A percentile compares a stretch with the other conserved stretches of the same genome.
Conservation (phyloP, 2,329 filamentous ascomycete genomes). For the Colletotrichum somersetense region DNA sequence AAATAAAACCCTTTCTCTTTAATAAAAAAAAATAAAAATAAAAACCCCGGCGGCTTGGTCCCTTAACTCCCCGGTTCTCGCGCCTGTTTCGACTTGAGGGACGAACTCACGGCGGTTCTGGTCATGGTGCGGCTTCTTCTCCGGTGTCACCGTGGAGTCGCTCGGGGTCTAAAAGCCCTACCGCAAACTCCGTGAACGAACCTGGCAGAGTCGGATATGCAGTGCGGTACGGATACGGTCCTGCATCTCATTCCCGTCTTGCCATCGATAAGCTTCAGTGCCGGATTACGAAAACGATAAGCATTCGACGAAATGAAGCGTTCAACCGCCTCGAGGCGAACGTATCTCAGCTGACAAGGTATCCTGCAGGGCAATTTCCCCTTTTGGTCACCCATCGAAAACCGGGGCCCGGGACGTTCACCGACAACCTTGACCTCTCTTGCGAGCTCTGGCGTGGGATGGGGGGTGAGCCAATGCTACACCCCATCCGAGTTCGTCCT, state of each 20-base stretch:
- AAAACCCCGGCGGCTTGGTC: not conserved
- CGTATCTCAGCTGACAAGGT: not conserved
- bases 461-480: conserved; percentile 3
- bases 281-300: not conserved
- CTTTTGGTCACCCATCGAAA: not conserved
- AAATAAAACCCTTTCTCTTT: too few relatives aligned
- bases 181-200: not conserved
- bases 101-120: not conserved
- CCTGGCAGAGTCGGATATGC: not conserved
- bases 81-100: not conserved
- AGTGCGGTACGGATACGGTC: not conserved
- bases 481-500: not conserved
- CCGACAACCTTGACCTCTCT: not conserved
- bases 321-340: not conserved
- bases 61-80: not conserved
- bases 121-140: not conserved
- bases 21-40: too few relatives aligned
- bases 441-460: conserved; percentile 1
- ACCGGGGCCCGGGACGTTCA: not conserved
- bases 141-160: not conserved
- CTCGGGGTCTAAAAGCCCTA: conserved; percentile 1
- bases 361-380: not conserved
- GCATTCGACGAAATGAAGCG: not conserved
- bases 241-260: not conserved
- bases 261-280: not conserved